Evolutionary conservation across 2,329 filamentous ascomycete species (phyloP), one percentile per base, ranked within the genome.

Genomic region (Canariomyces notabilis): DNA sequence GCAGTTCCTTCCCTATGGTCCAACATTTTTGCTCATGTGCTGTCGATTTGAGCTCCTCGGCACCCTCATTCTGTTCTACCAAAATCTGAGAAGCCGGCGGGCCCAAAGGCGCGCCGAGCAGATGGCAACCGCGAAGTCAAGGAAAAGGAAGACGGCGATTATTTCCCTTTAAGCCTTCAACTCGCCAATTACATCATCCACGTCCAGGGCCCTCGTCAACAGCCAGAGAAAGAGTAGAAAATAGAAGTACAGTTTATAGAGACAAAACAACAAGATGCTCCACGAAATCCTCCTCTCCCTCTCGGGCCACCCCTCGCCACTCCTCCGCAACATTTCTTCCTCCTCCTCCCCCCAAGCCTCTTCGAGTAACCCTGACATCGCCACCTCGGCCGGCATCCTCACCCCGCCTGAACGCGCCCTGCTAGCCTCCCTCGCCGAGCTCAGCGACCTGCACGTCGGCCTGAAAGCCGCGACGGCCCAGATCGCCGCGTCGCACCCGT

Each of bases 261-360:
- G 33, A 21, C 29, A 42, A 43, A n/a, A 43, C 18, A 7, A 20
- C 56, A 58, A 57, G 57, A 98, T 98, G 93, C 87, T 98, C 67
- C 93, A 97, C 79, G 93, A 98, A 76, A 89, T 98, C 72, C 82
- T 97, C 68, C 84, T 98, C 68, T 91, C 90, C 66, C 83, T 97
- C 68, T 94, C 90, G 60, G 91, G 93, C 57, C 88, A 97, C 70
- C 85, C 87, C 54, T 96, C 91, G 55, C 85, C 89, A 57, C 80
- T 97, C 63, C 86, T 96, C 71, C 77, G 79, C 7, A 18, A 6
- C 34, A 4, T 40, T 37, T 29, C 48, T n/a, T 26, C 39, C 8
- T 16, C 47, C 20, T 18, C 34, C 14, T 12, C 37, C 8, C 5
- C 23, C 38, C 4, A n/a, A 11, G n/a, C 34, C 32, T n/a, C n/a